A percentile compares a stretch with the other conserved stretches of the same genome.
Evolutionary conservation across 1,139 yeast genomes (phyloP).

Genomic region (Protomyces gravidus): DNA sequence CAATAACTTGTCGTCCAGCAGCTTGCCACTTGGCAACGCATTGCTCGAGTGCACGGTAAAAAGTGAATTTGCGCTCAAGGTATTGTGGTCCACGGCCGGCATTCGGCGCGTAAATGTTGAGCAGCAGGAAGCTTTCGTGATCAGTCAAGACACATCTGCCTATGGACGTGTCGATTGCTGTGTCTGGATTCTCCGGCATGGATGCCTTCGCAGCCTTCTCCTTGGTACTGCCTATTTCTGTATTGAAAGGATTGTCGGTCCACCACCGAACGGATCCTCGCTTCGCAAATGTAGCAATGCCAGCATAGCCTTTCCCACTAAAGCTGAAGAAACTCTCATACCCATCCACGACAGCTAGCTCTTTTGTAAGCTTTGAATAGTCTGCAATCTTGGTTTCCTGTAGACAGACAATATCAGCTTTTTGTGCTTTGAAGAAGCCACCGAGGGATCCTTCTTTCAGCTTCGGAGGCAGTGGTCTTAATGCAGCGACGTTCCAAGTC

Average conservation of each 20-base stretch:
- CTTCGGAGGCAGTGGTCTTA: constrained; percentile 25
- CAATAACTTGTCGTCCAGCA: constrained; percentile 21
- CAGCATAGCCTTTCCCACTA: constrained; percentile 26
- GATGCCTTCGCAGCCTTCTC: neutral
- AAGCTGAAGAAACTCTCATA: constrained; percentile 25
- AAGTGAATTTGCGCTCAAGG: constrained; percentile 18
- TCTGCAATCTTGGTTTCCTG: constrained; percentile 27
- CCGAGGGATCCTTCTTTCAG: constrained; percentile 9
- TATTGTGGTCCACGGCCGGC: constrained; percentile 26
- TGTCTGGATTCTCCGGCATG: constrained; percentile 11
- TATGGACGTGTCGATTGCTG: constrained; percentile 12
- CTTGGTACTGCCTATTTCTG: constrained; percentile 6
- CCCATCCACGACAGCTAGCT: constrained; percentile 25
- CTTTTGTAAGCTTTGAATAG: constrained; percentile 18
- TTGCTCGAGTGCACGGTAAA: constrained; percentile 9
- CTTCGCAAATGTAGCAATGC: constrained; percentile 21
- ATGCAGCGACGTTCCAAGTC: constrained; percentile 27
- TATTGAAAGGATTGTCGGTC: constrained; percentile 22
- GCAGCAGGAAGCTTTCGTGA: constrained; percentile 17
- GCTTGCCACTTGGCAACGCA: constrained; percentile 26
- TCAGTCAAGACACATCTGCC: constrained; percentile 27
- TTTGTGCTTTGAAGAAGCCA: constrained; percentile 12
- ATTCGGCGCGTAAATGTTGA: constrained; percentile 26
- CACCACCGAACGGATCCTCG: constrained; percentile 13
- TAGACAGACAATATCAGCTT: constrained; percentile 25